phyloP scores from a whole-genome alignment of 2,329 filamentous ascomycete genomes.

The Sporothrix protearum region DNA sequence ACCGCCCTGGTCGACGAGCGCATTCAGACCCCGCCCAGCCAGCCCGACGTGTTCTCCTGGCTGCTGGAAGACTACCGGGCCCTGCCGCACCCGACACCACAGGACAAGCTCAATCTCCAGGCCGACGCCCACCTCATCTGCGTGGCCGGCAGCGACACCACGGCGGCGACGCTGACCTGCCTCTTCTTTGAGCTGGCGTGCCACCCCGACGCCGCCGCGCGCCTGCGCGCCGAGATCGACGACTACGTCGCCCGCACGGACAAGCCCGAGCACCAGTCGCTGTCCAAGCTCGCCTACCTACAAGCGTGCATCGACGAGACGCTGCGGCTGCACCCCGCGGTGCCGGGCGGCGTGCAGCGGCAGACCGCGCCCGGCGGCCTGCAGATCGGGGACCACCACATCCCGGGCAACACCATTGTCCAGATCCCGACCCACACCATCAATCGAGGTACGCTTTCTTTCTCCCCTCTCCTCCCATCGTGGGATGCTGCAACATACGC shows the following conservation, averaged over 20 bases:
- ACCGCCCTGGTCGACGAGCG: constrained; percentile 24
- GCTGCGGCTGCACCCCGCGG: constrained; percentile 29
- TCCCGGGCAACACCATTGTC: constrained; percentile 40
- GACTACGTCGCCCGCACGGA: constrained; percentile 28
- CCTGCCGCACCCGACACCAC: not conserved
- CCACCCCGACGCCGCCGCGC: constrained; percentile 29
- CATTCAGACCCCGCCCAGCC: constrained; percentile 11
- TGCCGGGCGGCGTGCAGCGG: constrained; percentile 37
- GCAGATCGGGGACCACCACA: constrained; percentile 33
- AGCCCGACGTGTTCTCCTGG: constrained; percentile 24
- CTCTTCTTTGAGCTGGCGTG: constrained; percentile 25
- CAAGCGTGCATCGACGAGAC: constrained; percentile 41
- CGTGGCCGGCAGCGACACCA: constrained; percentile 27
- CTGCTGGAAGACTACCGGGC: constrained; percentile 19
- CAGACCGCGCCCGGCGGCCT: constrained; percentile 40
- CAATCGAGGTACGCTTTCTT: constrained; percentile 20
- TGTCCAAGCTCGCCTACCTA: not conserved
- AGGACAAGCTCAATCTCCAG: constrained; percentile 12
- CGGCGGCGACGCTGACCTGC: constrained; percentile 19
- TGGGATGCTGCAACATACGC: no score
- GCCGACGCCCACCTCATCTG: constrained; percentile 24
- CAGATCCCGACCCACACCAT: constrained; percentile 34
- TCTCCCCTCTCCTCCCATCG: no score
- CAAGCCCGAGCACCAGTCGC: not conserved
- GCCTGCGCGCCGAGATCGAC: constrained; percentile 36